Evolutionary conservation across 164 flowering plant genomes (phyloP), one percentile per base, ranked within the genome.

Genomic region (Aristolochia californica): DNA sequence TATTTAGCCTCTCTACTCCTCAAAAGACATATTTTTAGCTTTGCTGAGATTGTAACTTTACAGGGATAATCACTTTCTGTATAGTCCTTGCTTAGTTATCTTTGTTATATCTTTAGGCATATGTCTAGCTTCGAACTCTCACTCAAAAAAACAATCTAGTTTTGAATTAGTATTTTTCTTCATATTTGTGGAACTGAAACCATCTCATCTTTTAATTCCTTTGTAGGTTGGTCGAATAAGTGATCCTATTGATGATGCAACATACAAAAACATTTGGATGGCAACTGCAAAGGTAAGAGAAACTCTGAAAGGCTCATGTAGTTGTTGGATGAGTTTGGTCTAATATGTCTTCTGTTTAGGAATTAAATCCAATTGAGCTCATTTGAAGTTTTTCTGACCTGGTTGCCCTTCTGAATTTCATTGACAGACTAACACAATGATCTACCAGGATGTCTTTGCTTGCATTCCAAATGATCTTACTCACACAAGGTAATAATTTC

Each of bases 201-300:
- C 5, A 23, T 50, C 28, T 54, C 18, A 14, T 4, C 18, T 5
- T 53, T 30, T 16, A 25, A 43, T 52, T 60, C 58, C n/a, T n/a
- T 60, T 70, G 48, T 80, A 86, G 97, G 64, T 74, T 40, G 62
- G 59, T 63, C 75, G 66, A 66, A 81, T 94, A 59, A 69, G 59
- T 59, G 99, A 94, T 53, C 99, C 99, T 15, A 80, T 94, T 49
- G 66, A 65, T 66, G 91, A 85, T 66, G 69, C 82, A 20, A 90
- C 97, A 16, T 94, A 85, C 78, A 87, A 79, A 77, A 85, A 83
- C 65, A 66, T 84, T 44, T 94, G 99, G 99, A 70, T 84, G 85
- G 84, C 85, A 62, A 82, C 95, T 50, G 99, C 99, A 66, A 82
- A 80, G 99, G 99, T 94, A 55, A 40, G 21, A 17, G 27, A 5